A percentile compares a stretch with the other conserved stretches of the same genome.
Conservation (phyloP, 228 moss, liverwort and hornwort genomes). For the Sphagnum magellanicum region DNA sequence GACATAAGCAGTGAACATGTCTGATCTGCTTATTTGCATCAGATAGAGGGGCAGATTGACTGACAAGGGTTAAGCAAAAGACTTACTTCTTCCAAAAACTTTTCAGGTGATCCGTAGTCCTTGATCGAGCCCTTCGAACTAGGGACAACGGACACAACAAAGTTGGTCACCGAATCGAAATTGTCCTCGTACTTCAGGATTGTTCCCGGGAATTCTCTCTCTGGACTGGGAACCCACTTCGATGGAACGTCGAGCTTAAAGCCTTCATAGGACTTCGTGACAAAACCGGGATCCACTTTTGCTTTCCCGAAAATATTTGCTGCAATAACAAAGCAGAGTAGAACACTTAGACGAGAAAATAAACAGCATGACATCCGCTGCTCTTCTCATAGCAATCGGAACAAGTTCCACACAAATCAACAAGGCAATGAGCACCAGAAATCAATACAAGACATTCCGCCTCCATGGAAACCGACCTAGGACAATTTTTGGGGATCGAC, state of each 20-base stretch:
- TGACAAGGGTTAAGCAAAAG: not conserved
- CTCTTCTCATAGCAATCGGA: not conserved
- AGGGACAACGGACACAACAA: slow-evolving; percentile 67
- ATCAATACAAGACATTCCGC: not conserved
- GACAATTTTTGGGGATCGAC: slow-evolving; percentile 3
- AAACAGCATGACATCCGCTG: not conserved
- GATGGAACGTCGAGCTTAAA: slow-evolving; percentile 62
- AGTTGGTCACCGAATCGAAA: slow-evolving; percentile 58
- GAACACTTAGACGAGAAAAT: not conserved
- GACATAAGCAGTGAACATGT: no score
- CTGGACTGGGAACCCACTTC: slow-evolving; percentile 96
- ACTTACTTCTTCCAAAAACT: slow-evolving; percentile 58
- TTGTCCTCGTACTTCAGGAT: slow-evolving; percentile 93
- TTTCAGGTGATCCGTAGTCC: slow-evolving; percentile 78
- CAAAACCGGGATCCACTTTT: slow-evolving; percentile 60
- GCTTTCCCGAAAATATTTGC: slow-evolving; percentile 70
- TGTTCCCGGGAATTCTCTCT: slow-evolving; percentile 90
- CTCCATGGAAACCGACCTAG: not conserved
- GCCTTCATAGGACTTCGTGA: slow-evolving; percentile 38
- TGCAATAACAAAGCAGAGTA: slow-evolving; percentile 8
- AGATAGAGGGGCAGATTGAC: not conserved
- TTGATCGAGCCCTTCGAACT: slow-evolving; percentile 57
- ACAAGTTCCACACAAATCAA: not conserved
- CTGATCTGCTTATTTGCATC: no score
- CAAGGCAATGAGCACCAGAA: not conserved